A percentile compares a stretch with the other conserved stretches of the same genome.
Conservation (phyloP, 1,284 basidiomycete genomes). For the Blastosporella zonata region DNA sequence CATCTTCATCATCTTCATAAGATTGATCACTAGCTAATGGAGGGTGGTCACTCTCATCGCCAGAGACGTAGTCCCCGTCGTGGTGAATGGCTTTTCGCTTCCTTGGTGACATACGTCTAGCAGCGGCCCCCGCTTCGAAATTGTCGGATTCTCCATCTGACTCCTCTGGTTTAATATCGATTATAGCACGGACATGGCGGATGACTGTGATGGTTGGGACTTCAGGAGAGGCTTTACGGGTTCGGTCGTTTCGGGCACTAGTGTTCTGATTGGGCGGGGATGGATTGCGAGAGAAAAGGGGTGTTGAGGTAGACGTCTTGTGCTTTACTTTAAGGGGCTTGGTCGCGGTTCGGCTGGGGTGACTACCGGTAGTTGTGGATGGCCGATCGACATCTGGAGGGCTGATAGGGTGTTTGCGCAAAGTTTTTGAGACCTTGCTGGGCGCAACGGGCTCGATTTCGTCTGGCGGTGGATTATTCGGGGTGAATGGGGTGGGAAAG, state of each 20-base stretch:
- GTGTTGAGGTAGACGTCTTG: slow-evolving; percentile 6
- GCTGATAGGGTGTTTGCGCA: slow-evolving; percentile 23
- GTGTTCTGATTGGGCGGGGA: slow-evolving; percentile 4
- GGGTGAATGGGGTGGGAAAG: slow-evolving; percentile 17
- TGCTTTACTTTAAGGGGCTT: slow-evolving; percentile 13
- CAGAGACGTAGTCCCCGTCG: slow-evolving; percentile 17
- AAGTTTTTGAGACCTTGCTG: slow-evolving; percentile 22
- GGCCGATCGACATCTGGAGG: slow-evolving; percentile 20
- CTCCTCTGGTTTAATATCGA: slow-evolving; percentile 39
- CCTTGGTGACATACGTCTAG: slow-evolving; percentile 1
- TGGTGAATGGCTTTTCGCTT: slow-evolving; percentile 20
- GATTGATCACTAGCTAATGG: slow-evolving; percentile 8
- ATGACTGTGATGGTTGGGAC: slow-evolving; percentile 28
- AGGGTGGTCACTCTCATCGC: slow-evolving; percentile 20
- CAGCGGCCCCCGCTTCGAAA: slow-evolving; percentile 15
- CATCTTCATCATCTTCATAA: slow-evolving; percentile 12
- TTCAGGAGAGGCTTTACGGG: slow-evolving; percentile 11
- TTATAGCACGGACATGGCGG: slow-evolving; percentile 41
- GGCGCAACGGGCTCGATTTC: slow-evolving; percentile 26
- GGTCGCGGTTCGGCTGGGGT: slow-evolving; percentile 3
- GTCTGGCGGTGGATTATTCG: slow-evolving; percentile 18
- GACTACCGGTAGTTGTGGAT: slow-evolving; percentile 12
- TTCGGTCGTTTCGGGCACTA: slow-evolving; percentile 9
- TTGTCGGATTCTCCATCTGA: slow-evolving; percentile 28
- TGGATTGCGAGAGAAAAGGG: slow-evolving; percentile 2